These are phyloP conservation scores for Pichia nakasei DNA, from an alignment of 805 yeast genomes.

Conservation along the genomic window DNA sequence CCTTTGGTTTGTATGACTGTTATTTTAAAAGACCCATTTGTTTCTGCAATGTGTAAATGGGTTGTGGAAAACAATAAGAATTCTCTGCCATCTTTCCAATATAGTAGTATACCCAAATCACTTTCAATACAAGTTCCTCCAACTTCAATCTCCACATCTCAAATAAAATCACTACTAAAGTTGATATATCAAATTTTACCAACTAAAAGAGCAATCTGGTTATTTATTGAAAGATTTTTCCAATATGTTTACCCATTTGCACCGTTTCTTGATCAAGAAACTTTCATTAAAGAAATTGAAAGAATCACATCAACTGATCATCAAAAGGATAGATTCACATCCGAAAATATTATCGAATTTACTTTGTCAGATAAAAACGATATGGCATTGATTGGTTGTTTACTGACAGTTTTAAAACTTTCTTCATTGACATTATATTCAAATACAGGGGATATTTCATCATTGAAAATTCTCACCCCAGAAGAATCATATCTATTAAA, in stretches of 20 bases:
- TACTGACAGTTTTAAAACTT: conserved; percentile 36
- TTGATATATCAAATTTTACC: conserved; percentile 31
- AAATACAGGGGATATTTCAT: background rate
- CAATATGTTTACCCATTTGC: conserved; percentile 36
- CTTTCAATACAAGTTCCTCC: background rate
- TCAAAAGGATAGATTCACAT: conserved; percentile 13
- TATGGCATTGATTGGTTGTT: conserved; percentile 37
- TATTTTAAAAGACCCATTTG: conserved; percentile 37
- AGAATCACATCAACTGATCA: conserved; percentile 27
- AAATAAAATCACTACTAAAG: conserved; percentile 5
- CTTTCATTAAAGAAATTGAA: conserved; percentile 26
- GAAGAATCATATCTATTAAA: conserved; percentile 26
- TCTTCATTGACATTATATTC: conserved; percentile 22
- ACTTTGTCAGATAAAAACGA: conserved; percentile 35
- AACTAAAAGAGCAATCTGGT: conserved; percentile 33
- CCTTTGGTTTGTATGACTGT: conserved; percentile 42
- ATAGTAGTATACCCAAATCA: background rate
- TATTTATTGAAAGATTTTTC: conserved; percentile 38
- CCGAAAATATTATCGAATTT: conserved; percentile 23
- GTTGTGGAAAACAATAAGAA: conserved; percentile 14
- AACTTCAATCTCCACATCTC: background rate
- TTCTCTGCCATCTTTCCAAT: background rate
- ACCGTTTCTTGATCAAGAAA: conserved; percentile 36
- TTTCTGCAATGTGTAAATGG: conserved; percentile 26
- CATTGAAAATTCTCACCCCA: background rate